Conservation (phyloP, 148 eudicot genomes). For the Vaccinium darrowii region DNA sequence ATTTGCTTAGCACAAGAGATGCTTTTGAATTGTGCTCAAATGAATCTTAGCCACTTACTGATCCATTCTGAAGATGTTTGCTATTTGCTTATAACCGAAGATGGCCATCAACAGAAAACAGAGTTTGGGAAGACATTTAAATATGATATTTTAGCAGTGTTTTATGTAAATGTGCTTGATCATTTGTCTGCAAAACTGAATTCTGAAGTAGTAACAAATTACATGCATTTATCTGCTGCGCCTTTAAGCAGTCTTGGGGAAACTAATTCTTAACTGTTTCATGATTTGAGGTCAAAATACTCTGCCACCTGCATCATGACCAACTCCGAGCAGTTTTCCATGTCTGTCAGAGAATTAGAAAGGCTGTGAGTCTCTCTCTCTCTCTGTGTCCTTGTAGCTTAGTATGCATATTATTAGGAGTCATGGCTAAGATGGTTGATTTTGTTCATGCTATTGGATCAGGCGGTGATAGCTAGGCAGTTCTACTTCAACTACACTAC, state of each 20-base stretch:
- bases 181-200: background rate
- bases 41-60: background rate
- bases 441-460: slow-evolving; percentile 15
- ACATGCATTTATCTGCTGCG: background rate
- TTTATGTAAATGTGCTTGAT: background rate
- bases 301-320: slow-evolving; percentile 96
- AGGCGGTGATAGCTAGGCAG: slow-evolving; percentile 80
- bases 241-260: background rate
- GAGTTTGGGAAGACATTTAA: background rate
- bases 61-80: background rate
- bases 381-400: background rate
- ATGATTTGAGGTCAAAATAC: slow-evolving; percentile 63
- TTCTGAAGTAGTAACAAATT: background rate
- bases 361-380: slow-evolving; percentile 61
- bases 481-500: slow-evolving; percentile 87
- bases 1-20: background rate
- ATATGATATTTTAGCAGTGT: background rate
- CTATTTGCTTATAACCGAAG: background rate
- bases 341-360: slow-evolving; percentile 79
- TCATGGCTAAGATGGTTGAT: background rate
- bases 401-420: background rate
- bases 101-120: background rate
- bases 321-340: slow-evolving; percentile 89
- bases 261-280: slow-evolving; percentile 22
- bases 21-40: background rate